Evolutionary conservation across 768 basidiomycete genomes (phyloP).

Genomic region (Amanita brunnescens): DNA sequence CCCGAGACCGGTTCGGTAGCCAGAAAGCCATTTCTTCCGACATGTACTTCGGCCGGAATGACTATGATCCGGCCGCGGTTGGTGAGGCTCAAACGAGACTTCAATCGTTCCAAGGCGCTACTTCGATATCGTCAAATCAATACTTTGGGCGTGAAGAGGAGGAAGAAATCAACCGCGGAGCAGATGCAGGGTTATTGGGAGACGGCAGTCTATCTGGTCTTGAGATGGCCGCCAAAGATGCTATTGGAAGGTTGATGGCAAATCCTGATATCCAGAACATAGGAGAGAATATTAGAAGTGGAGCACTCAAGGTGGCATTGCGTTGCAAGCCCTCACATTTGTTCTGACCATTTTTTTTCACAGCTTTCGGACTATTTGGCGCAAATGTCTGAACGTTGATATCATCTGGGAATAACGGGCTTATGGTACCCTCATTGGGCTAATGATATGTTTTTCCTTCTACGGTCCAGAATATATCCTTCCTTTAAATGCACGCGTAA

Average conservation of each 20-base stretch:
- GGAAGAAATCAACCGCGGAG: slow-evolving; percentile 37
- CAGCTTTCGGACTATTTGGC: slow-evolving; percentile 63
- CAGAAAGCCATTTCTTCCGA: slow-evolving; percentile 98
- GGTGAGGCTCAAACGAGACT: slow-evolving; percentile 78
- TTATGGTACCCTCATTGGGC: background rate
- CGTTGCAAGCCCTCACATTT: background rate
- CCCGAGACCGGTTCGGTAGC: slow-evolving; percentile 82
- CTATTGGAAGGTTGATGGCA: slow-evolving; percentile 60
- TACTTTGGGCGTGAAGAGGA: slow-evolving; percentile 94
- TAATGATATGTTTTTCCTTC: background rate
- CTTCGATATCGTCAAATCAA: slow-evolving; percentile 88
- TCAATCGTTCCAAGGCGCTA: slow-evolving; percentile 82
- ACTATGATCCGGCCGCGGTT: slow-evolving; percentile 67
- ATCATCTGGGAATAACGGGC: background rate
- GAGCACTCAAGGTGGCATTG: slow-evolving; percentile 66
- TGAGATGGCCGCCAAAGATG: slow-evolving; percentile 64
- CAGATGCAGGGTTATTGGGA: slow-evolving; percentile 27
- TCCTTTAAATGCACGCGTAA: background rate
- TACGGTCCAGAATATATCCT: background rate
- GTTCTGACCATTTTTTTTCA: slow-evolving; percentile 6
- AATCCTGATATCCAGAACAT: slow-evolving; percentile 87
- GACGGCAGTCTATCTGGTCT: slow-evolving; percentile 54
- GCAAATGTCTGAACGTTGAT: slow-evolving; percentile 47
- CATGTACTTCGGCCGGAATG: slow-evolving; percentile 89
- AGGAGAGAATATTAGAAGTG: slow-evolving; percentile 67